phyloP scores from a whole-genome alignment of 805 yeast genomes.

The Candida sphagnicola region DNA sequence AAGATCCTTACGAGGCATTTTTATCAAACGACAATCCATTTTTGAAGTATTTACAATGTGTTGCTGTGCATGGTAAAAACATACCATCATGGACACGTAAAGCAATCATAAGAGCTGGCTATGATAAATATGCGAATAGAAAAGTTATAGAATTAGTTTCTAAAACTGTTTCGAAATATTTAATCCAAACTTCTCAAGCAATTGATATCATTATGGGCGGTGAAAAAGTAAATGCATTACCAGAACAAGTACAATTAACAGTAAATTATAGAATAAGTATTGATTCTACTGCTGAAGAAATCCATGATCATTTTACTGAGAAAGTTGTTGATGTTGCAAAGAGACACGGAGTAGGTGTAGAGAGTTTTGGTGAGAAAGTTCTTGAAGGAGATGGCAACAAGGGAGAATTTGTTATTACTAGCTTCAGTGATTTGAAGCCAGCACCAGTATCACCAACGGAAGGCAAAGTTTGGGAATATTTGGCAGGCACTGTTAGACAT shows the following conservation, averaged over 20 bases:
- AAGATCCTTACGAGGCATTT: slow-evolving; percentile 45
- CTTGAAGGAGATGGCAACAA: slow-evolving; percentile 16
- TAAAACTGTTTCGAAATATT: slow-evolving; percentile 20
- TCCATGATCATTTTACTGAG: slow-evolving; percentile 17
- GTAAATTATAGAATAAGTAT: slow-evolving; percentile 35
- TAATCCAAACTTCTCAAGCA: slow-evolving; percentile 36
- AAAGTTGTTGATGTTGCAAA: slow-evolving; percentile 26
- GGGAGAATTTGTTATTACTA: slow-evolving; percentile 12
- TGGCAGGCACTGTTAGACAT: slow-evolving; percentile 44
- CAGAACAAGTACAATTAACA: slow-evolving; percentile 27
- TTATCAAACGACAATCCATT: slow-evolving; percentile 57
- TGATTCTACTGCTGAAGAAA: slow-evolving; percentile 21
- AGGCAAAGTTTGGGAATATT: slow-evolving; percentile 36
- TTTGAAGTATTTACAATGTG: slow-evolving; percentile 55
- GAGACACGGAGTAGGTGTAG: slow-evolving; percentile 26
- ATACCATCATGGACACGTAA: slow-evolving; percentile 24
- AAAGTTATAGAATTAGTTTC: slow-evolving; percentile 21
- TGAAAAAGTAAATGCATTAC: slow-evolving; percentile 39
- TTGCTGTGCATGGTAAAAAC: slow-evolving; percentile 46
- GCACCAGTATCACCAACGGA: slow-evolving; percentile 45
- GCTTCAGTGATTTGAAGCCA: slow-evolving; percentile 27
- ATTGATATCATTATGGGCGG: slow-evolving; percentile 35
- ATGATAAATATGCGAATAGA: slow-evolving; percentile 29
- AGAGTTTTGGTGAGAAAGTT: slow-evolving; percentile 25
- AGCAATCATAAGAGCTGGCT: slow-evolving; percentile 33